Evolutionary conservation across 1,284 basidiomycete genomes (phyloP).

Genomic region (Spongispora temasekensis): DNA sequence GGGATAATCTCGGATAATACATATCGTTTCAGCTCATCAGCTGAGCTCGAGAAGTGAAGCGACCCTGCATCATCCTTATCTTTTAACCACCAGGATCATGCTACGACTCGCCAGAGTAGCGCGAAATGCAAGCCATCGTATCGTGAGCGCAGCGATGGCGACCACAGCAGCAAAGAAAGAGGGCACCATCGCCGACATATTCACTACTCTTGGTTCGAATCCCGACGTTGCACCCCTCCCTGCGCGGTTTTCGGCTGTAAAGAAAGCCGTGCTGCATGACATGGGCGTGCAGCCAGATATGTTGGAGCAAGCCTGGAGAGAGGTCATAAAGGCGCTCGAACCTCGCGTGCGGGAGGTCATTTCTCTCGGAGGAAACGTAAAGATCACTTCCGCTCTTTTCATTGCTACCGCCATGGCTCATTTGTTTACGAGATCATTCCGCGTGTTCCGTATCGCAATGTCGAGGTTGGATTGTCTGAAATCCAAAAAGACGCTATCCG

Average conservation of each 20-base stretch:
- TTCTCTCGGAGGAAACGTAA: slow-evolving; percentile 42
- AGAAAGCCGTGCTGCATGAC: slow-evolving; percentile 56
- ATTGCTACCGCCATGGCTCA: background rate
- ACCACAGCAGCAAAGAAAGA: background rate
- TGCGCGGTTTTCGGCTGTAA: slow-evolving; percentile 58
- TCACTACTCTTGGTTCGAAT: slow-evolving; percentile 26
- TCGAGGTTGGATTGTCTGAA: slow-evolving; percentile 44
- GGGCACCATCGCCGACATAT: slow-evolving; percentile 34
- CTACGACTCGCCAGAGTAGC: no score
- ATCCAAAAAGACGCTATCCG: slow-evolving; percentile 50
- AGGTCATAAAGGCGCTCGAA: slow-evolving; percentile 54
- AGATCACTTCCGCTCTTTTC: slow-evolving; percentile 7
- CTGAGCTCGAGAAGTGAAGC: no score
- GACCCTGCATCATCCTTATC: no score
- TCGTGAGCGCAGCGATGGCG: background rate
- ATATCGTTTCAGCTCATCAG: no score
- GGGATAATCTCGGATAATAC: no score
- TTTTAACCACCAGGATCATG: no score
- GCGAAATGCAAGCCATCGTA: background rate
- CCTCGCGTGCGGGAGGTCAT: slow-evolving; percentile 47
- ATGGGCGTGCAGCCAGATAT: slow-evolving; percentile 17
- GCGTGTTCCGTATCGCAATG: slow-evolving; percentile 49
- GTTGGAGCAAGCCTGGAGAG: slow-evolving; percentile 55
- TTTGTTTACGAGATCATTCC: slow-evolving; percentile 53
- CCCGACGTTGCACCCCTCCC: slow-evolving; percentile 42